Evolutionary conservation across 805 yeast genomes (phyloP).

Genomic region (Sugiyamaella americana): DNA sequence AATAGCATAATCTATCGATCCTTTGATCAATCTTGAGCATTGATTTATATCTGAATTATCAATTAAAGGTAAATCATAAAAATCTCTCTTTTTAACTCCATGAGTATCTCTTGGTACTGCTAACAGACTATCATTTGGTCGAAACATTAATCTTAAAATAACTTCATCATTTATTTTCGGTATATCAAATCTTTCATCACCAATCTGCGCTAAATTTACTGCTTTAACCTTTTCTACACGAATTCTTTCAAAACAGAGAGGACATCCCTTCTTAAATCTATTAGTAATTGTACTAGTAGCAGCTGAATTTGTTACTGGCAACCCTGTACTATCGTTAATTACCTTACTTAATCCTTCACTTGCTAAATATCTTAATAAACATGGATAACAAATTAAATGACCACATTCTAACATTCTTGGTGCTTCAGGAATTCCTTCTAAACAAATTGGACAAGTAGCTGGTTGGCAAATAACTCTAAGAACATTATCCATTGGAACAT

Average conservation of each 20-base stretch:
- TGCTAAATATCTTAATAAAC: slow-evolving; percentile 66
- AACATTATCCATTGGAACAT: slow-evolving; percentile 55
- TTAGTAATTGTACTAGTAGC: slow-evolving; percentile 27
- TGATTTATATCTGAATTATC: slow-evolving; percentile 20
- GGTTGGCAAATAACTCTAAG: slow-evolving; percentile 68
- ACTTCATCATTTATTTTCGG: slow-evolving; percentile 54
- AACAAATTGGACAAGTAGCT: slow-evolving; percentile 82
- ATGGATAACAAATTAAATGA: slow-evolving; percentile 80
- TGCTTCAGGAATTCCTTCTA: slow-evolving; percentile 76
- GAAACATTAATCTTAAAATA: slow-evolving; percentile 59
- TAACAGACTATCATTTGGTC: slow-evolving; percentile 26
- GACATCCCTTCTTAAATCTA: slow-evolving; percentile 54
- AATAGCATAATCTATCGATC: slow-evolving; percentile 48
- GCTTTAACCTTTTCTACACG: slow-evolving; percentile 56
- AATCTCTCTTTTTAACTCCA: background rate
- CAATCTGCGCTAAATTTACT: slow-evolving; percentile 40
- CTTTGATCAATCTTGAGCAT: slow-evolving; percentile 66
- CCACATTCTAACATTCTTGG: slow-evolving; percentile 97
- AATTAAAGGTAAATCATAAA: slow-evolving; percentile 12
- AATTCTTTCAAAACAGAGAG: slow-evolving; percentile 62
- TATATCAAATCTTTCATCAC: slow-evolving; percentile 49
- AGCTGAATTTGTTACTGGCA: slow-evolving; percentile 21
- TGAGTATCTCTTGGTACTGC: slow-evolving; percentile 18
- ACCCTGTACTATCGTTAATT: slow-evolving; percentile 20
- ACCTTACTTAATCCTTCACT: slow-evolving; percentile 36